Evolutionary conservation across 2,329 filamentous ascomycete species (phyloP), one percentile per base, ranked within the genome.

Genomic region (Xylariomycetidae sp.): DNA sequence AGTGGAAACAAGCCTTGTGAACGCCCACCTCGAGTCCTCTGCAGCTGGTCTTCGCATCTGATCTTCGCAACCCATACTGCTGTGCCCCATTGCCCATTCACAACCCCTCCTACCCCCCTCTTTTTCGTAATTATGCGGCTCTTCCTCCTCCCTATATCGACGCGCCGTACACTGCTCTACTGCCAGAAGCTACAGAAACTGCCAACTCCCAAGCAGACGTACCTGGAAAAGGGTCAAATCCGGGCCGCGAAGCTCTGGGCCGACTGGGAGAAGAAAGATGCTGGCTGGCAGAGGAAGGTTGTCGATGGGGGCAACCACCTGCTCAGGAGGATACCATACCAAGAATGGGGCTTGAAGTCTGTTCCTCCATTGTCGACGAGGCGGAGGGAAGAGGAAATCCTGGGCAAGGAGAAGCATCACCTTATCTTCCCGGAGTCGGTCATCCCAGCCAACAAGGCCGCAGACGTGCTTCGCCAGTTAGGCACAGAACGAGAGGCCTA

Each of bases 341-440:
- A 96, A 63, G 92, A 98, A 80, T 98, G 92, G 92, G 88, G 86
- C 0, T 71, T 98, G 47, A 96, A 96, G 65, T 94, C 87, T 22
- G 81, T 98, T 32, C 92, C 92, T 27, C 82, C 89, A 15, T 68
- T 94, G 47, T 86, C 79, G 25, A 66, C 76, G 37, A 73, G 76
- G 46, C 72, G 79, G 37, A 72, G 75, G 47, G 67, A 74, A 30
- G 78, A 85, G 32, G 77, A 84, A 48, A 52, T 79, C 15, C 59
- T 76, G 32, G 76, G 74, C 23, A 70, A 72, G 43, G 73, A 78
- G 31, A 78, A 75, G 48, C 76, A 86, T 40, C 76, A 87, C 46
- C 72, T 95, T 19, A 65, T 86, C 32, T 96, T 84, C 54, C 92
- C 92, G 0, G 65, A 72, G 29, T 74, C 74, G 30, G 70, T 88